Base-by-base conservation (phyloP, 192 early-diverging fungal species). In the Mortierella hygrophila region DNA sequence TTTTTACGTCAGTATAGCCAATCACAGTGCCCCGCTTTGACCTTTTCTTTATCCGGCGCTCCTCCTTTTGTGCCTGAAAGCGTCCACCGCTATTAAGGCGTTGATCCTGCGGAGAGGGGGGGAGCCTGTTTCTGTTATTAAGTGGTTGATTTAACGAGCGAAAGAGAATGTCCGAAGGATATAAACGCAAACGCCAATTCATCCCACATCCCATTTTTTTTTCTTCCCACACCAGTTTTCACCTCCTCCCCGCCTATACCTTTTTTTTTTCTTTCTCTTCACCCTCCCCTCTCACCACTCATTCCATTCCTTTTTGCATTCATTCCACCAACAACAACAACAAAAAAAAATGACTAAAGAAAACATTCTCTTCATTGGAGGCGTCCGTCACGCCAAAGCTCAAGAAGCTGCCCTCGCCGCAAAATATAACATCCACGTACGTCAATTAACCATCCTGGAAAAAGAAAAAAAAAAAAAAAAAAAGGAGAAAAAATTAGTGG, bases 341-440 rank as follows among this genome's bases (percentile, higher is more conserved):
- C 0, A 35, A 35, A 29, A 13, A 20, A 77, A 32, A 49, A 85
- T 85, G 83, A 80, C 78, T 41, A 85, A 85, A 42, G 83, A 85
- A 47, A 85, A 77, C 75, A 80, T 85, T 47, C 78, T 85, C 38
- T 68, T 85, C 42, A 46, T 85, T 21, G 83, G 83, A 42, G 80
- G 74, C 7, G 78, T 85, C 35, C 83, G 75, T 18, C 78, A 80
- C 63, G 83, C 83, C n/a, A 80, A 80, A 57, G 70, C 55, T 37
- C 68, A 80, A 29, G 83, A 85, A 40, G 44, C 74, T 1, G 78
- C 49, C 2, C 83, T 85, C 35, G 74, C 83, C 4, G 60, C 55
- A 23, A 85, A 85, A 35, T 85, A 85, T 63, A 80, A 85, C 70
- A 47, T 85, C 23, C 78, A 85, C 72, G 83, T 85, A 85, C 42